Evolutionary conservation across 306 rosid species (phyloP).

Genomic region (Albizia julibrissin): DNA sequence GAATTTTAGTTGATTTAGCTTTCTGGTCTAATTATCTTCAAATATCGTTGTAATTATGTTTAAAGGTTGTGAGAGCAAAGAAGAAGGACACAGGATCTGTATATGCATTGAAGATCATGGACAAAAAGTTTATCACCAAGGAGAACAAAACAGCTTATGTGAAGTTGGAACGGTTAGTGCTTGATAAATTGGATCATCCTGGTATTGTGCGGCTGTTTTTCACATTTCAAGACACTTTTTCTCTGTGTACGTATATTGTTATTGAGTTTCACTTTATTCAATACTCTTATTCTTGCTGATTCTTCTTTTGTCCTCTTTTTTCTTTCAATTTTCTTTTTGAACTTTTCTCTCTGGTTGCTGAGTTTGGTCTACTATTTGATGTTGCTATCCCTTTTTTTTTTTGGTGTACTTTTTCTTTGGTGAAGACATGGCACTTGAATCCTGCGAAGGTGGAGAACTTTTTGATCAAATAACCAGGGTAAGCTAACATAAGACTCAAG

Average conservation of each 20-base stretch:
- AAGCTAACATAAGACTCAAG: constrained; percentile 41
- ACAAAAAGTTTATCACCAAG: constrained; percentile 89
- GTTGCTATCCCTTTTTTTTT: constrained; percentile 19
- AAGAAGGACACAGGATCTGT: constrained; percentile 86
- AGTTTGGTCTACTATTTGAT: not conserved
- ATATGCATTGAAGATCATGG: constrained; percentile 98
- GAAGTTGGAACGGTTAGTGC: constrained; percentile 95
- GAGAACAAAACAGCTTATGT: constrained; percentile 98
- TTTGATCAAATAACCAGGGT: constrained; percentile 99
- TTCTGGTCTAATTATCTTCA: not conserved
- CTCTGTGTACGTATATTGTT: constrained; percentile 72
- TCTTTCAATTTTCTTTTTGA: not conserved
- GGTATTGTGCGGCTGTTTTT: constrained; percentile 91
- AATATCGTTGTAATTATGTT: not conserved
- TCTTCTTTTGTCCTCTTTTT: constrained; percentile 34
- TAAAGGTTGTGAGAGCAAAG: constrained; percentile 97
- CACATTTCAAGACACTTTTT: constrained; percentile 93
- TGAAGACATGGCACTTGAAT: constrained; percentile 99
- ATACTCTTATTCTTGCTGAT: not conserved
- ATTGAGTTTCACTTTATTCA: not conserved
- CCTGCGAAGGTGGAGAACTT: constrained; percentile 99
- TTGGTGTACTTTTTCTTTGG: not conserved
- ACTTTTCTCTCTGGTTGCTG: not conserved
- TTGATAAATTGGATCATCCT: constrained; percentile 95
- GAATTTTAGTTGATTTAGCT: not conserved